These are phyloP conservation scores for Aureobasidium sp. DNA, from an alignment of 2,329 filamentous ascomycete species.

Conservation along the genomic window DNA sequence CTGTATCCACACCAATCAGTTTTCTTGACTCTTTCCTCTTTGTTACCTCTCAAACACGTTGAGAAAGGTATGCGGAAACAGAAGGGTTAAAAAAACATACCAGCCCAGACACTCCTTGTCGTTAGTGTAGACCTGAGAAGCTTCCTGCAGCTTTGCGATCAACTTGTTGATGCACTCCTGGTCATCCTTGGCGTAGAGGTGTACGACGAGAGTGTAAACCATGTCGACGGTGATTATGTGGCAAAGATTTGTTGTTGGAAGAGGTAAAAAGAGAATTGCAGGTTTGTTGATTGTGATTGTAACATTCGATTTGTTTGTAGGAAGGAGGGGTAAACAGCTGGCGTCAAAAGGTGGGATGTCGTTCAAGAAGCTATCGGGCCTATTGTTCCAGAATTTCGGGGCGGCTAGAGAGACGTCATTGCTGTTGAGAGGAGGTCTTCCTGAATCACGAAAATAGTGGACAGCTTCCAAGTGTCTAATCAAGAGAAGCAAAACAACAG, in stretches of 20 bases:
- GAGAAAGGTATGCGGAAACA: not conserved
- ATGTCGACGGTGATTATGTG: conserved; percentile 32
- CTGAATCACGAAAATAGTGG: not conserved
- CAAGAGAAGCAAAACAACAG: too few relatives aligned
- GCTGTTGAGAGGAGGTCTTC: not conserved
- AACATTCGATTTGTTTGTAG: too few relatives aligned
- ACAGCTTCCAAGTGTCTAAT: too few relatives aligned
- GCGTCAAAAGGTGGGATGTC: not conserved
- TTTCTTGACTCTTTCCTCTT: not conserved
- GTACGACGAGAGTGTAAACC: conserved; percentile 62
- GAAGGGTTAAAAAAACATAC: conserved; percentile 13
- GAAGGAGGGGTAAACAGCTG: not conserved
- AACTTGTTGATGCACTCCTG: conserved; percentile 56
- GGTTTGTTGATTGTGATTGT: not conserved
- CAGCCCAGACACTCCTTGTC: conserved; percentile 54
- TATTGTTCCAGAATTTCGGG: not conserved
- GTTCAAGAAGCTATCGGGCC: not conserved
- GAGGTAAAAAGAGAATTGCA: not conserved
- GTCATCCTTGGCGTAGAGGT: conserved; percentile 62
- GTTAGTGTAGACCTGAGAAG: conserved; percentile 61
- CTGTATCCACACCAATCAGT: conserved; percentile 30
- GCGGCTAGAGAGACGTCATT: not conserved
- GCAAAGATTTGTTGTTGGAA: not conserved
- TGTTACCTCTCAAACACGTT: not conserved
- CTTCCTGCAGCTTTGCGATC: conserved; percentile 64